phyloP scores from a whole-genome alignment of 1,284 basidiomycete genomes.

The Puccinia hordei region DNA sequence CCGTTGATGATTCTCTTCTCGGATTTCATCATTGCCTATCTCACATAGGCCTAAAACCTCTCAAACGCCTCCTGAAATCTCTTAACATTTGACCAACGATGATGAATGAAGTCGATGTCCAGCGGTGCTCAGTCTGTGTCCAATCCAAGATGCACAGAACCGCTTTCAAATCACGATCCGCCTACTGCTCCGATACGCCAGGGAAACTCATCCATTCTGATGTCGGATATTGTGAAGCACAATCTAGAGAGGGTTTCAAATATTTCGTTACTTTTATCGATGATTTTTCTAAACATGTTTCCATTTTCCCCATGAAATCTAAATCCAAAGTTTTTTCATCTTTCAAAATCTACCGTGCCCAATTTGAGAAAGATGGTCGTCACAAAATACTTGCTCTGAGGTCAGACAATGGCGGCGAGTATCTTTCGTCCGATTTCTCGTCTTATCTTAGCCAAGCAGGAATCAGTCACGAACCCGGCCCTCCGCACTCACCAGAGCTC shows the following conservation, averaged over 20 bases:
- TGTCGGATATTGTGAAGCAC: not conserved
- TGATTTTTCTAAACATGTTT: not conserved
- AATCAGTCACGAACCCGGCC: not conserved
- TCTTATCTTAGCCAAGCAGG: not conserved
- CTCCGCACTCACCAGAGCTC: not conserved
- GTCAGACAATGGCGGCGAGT: slow-evolving; percentile 7
- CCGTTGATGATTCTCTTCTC: too few species aligned
- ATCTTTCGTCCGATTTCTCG: not conserved
- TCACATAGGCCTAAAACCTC: slow-evolving; percentile 9
- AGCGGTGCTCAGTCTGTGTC: not conserved
- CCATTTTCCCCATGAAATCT: not conserved
- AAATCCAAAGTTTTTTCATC: slow-evolving; percentile 26
- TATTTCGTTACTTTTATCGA: not conserved
- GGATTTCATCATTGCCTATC: not conserved
- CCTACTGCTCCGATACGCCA: not conserved
- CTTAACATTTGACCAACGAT: not conserved
- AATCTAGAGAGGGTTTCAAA: not conserved
- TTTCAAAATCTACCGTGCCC: slow-evolving; percentile 59
- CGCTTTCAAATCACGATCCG: not conserved
- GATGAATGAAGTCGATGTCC: not conserved
- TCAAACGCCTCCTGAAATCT: not conserved
- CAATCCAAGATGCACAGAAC: not conserved
- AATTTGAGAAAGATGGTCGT: slow-evolving; percentile 54
- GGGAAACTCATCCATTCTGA: slow-evolving; percentile 8
- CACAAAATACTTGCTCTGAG: slow-evolving; percentile 14